Evolutionary conservation across 1,284 basidiomycete species (phyloP).

Genomic region (Sanghuangporus sanghuang): DNA sequence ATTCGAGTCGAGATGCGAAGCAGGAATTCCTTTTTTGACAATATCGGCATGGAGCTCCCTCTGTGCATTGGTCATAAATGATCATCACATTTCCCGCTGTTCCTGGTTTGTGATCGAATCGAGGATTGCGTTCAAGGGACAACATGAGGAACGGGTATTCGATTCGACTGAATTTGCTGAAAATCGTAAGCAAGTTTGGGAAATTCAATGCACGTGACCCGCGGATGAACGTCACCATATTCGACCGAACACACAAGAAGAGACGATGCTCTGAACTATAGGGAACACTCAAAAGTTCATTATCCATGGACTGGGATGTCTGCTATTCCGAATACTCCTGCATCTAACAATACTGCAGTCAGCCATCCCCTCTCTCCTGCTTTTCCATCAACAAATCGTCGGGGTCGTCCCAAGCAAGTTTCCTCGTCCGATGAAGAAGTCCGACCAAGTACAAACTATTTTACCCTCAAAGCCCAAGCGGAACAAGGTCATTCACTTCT

Average conservation of each 20-base stretch:
- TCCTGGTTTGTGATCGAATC: too few species aligned
- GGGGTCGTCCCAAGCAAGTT: slow-evolving; percentile 3
- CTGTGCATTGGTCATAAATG: too few species aligned
- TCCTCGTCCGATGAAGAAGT: slow-evolving; percentile 2
- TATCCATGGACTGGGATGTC: slow-evolving; percentile 17
- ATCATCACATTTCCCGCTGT: too few species aligned
- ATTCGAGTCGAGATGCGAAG: too few species aligned
- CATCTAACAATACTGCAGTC: background rate
- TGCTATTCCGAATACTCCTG: slow-evolving; percentile 9
- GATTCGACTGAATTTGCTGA: too few species aligned
- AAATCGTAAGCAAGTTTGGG: too few species aligned
- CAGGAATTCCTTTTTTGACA: too few species aligned
- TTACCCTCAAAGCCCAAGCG: slow-evolving; percentile 16
- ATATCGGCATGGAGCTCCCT: too few species aligned
- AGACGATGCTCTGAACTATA: background rate
- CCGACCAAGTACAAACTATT: slow-evolving; percentile 12
- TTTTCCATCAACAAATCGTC: slow-evolving; percentile 1
- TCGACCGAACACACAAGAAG: too few species aligned
- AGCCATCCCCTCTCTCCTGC: slow-evolving; percentile 16
- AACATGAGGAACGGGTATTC: too few species aligned
- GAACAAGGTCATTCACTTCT: slow-evolving; percentile 9
- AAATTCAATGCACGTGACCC: background rate
- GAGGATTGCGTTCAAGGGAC: too few species aligned
- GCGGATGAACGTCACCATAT: background rate
- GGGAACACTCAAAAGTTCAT: background rate